Conservation (phyloP, 352 stramenopile species). For the Phytopythium cucurbitacearum region DNA sequence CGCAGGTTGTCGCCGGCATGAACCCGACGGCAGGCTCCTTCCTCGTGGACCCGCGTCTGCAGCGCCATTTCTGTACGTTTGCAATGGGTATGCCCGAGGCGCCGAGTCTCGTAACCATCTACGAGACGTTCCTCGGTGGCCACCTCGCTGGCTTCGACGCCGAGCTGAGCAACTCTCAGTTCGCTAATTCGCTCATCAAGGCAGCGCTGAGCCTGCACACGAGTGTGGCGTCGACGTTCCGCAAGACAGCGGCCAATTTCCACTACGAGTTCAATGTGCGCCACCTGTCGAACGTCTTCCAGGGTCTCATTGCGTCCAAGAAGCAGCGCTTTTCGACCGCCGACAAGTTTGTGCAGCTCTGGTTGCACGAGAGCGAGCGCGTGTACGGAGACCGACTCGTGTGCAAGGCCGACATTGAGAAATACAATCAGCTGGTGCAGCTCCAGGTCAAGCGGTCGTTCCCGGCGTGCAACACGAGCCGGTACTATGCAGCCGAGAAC, state of each 20-base stretch:
- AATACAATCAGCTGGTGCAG: slow-evolving; percentile 94
- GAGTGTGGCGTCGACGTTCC: slow-evolving; percentile 88
- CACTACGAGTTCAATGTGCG: slow-evolving; percentile 98
- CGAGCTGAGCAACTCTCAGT: slow-evolving; percentile 83
- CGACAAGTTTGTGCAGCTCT: slow-evolving; percentile 94
- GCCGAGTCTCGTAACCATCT: slow-evolving; percentile 94
- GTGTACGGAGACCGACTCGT: slow-evolving; percentile 95
- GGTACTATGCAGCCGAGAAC: slow-evolving; percentile 93
- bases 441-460: slow-evolving; percentile 94
- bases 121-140: slow-evolving; percentile 94
- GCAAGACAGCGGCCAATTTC: slow-evolving; percentile 96
- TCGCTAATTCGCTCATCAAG: slow-evolving; percentile 91
- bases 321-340: slow-evolving; percentile 88
- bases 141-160: slow-evolving; percentile 90
- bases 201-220: slow-evolving; percentile 91
- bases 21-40: slow-evolving; percentile 95
- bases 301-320: slow-evolving; percentile 92
- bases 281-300: slow-evolving; percentile 95
- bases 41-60: slow-evolving; percentile 91
- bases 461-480: slow-evolving; percentile 85
- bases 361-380: slow-evolving; percentile 95
- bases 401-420: slow-evolving; percentile 88
- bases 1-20: slow-evolving; percentile 94
- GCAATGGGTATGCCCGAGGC: slow-evolving; percentile 93
- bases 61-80: slow-evolving; percentile 96